Evolutionary conservation across 441 rosid genomes (phyloP).

Genomic region (Kokia cookei): DNA sequence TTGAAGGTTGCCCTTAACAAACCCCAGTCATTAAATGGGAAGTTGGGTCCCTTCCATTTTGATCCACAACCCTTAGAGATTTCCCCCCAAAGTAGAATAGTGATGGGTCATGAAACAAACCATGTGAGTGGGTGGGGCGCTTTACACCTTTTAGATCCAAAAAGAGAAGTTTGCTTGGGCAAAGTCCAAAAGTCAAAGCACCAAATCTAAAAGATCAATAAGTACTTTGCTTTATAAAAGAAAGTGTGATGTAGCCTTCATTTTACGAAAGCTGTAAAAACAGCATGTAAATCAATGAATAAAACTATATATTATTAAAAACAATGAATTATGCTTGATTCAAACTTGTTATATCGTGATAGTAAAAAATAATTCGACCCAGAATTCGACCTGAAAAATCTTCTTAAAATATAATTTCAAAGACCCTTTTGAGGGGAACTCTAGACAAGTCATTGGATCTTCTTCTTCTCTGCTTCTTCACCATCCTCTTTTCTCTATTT

Average conservation of each 20-base stretch:
- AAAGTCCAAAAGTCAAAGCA: conserved; percentile 61
- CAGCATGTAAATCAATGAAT: background rate
- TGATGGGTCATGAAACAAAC: conserved; percentile 43
- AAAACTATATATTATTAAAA: too few species aligned
- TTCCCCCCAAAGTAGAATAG: conserved; percentile 24
- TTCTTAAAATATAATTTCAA: too few species aligned
- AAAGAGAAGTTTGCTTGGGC: conserved; percentile 42
- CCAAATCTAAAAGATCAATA: conserved; percentile 32
- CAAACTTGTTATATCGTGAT: too few species aligned
- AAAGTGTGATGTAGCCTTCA: conserved; percentile 20
- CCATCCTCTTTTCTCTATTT: too few species aligned
- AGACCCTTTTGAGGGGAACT: too few species aligned
- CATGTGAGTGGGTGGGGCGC: conserved; percentile 56
- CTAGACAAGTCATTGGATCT: too few species aligned
- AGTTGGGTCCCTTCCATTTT: conserved; percentile 4
- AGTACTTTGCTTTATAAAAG: conserved; percentile 21
- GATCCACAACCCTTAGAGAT: conserved; percentile 23
- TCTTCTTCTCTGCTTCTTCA: too few species aligned
- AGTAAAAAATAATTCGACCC: too few species aligned
- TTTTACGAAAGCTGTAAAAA: conserved; percentile 22
- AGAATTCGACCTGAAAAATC: too few species aligned
- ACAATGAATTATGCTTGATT: too few species aligned
- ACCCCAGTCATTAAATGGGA: conserved; percentile 42
- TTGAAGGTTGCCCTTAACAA: conserved; percentile 27
- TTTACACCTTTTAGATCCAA: conserved; percentile 45